Evolutionary conservation across 371 early-diverging fungal species (phyloP).

Genomic region (Umbelopsis sp.): DNA sequence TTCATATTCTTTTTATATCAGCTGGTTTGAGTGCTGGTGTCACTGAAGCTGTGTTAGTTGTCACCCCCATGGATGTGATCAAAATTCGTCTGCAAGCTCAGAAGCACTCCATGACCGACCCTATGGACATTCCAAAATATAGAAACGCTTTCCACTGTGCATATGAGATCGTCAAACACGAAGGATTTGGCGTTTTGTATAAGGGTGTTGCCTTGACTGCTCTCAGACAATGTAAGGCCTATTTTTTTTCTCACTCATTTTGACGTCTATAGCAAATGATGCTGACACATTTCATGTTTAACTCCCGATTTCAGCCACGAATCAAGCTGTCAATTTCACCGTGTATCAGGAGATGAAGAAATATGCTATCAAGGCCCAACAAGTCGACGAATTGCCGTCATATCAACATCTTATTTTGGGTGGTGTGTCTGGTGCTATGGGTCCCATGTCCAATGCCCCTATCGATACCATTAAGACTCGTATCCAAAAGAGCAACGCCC

Average conservation of each 20-base stretch:
- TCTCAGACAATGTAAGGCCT: constrained; percentile 81
- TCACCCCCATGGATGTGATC: constrained; percentile 98
- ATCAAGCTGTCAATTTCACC: constrained; percentile 98
- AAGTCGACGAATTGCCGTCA: constrained; percentile 83
- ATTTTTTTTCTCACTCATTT: too few relatives aligned
- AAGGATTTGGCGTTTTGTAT: constrained; percentile 90
- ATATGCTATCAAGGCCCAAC: constrained; percentile 63
- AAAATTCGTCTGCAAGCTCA: constrained; percentile 97
- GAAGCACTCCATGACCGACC: constrained; percentile 94
- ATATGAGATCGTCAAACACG: constrained; percentile 91
- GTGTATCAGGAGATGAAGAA: constrained; percentile 93
- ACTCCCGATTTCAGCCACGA: constrained; percentile 71
- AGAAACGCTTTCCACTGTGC: constrained; percentile 94
- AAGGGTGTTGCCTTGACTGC: constrained; percentile 96
- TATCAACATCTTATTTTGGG: constrained; percentile 93
- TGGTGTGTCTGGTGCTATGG: constrained; percentile 95
- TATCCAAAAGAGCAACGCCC: constrained; percentile 83
- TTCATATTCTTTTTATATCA: constrained; percentile 26
- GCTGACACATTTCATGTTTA: constrained; percentile 10
- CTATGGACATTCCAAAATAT: constrained; percentile 95
- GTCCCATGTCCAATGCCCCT: constrained; percentile 95
- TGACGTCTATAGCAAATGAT: background rate
- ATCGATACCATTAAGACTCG: constrained; percentile 99
- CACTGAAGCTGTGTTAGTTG: constrained; percentile 96
- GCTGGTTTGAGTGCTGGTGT: constrained; percentile 96